Base-by-base conservation (phyloP, 257 asterid genomes). In the Prunella vulgaris region DNA sequence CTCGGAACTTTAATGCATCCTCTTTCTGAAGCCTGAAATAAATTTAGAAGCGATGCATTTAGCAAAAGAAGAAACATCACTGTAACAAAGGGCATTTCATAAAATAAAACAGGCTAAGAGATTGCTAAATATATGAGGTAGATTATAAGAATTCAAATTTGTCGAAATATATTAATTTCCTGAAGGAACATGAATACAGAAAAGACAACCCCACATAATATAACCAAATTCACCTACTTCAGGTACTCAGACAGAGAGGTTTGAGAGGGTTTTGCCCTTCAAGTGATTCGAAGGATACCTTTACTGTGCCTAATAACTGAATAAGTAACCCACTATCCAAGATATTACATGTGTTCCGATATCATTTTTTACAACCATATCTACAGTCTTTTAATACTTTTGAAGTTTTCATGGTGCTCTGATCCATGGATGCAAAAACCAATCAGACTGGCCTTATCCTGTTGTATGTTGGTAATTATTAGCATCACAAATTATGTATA, bases 1-100 rank as follows among this genome's bases (percentile, higher is more conserved):
- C 87, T 52, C 97, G 92, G 69, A 90, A 93, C 77, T 83, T 83
- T 42, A 90, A 70, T 49, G 97, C 96, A 77, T 93, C 99, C 82
- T 90, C 97, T 80, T 89, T 93, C 80, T 93, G 97, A 66, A 73
- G 57, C 84, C 97, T 93, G 84, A 79, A 71, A 76, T 80, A 72
- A 65, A n/a, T n/a, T 76, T 69, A 59, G 38, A 69, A 70, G 67
- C 25, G 72, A 63, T 68, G 68, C 57, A 72, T 35, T 68, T 42
- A 25, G 49, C 17, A 64, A 53, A 32, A 12, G 48, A 30, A 73
- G 63, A 5, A 53, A 51, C 66, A 44, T 24, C 54, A 53, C 37
- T 20, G 27, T 44, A 46, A 64, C 18, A 27, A 60, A 58, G 33
- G 33, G 48, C 25, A 12, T 7, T 64, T 25, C 59, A 67, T 63